These are phyloP conservation scores for Ceratobasidium sp. DNA, from an alignment of 1,284 basidiomycete genomes.

Conservation along the genomic window DNA sequence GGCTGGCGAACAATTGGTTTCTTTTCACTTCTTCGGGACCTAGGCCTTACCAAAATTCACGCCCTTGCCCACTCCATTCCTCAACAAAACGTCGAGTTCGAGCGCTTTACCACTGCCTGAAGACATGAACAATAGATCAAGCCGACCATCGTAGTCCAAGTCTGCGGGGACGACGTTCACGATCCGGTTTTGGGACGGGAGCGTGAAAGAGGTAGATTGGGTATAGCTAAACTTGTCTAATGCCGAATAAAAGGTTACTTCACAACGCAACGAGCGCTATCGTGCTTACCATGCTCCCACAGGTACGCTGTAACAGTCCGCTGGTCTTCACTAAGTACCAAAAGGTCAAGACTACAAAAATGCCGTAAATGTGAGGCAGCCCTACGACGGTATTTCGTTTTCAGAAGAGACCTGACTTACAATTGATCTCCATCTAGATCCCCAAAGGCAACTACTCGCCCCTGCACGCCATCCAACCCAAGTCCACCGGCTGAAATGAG, in stretches of 20 bases:
- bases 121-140: conserved; percentile 90
- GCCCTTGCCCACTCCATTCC: conserved; percentile 75
- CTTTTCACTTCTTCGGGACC: neutral
- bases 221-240: conserved; percentile 72
- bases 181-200: conserved; percentile 52
- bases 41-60: conserved; percentile 51
- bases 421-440: conserved; percentile 97
- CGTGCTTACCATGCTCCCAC: conserved; percentile 82
- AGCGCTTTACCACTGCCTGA: conserved; percentile 59
- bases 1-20: conserved; percentile 47
- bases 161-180: conserved; percentile 90
- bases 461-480: conserved; percentile 73
- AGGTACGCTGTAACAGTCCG: conserved; percentile 77
- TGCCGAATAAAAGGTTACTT: neutral
- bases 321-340: conserved; percentile 78
- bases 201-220: conserved; percentile 59
- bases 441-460: conserved; percentile 86
- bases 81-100: conserved; percentile 76
- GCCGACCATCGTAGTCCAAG: conserved; percentile 89
- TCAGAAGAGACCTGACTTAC: conserved; percentile 62
- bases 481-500: conserved; percentile 84
- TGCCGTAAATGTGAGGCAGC: neutral
- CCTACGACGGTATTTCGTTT: too few species aligned
- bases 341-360: conserved; percentile 75
- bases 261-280: neutral